phyloP scores from a whole-genome alignment of 805 yeast genomes.

The Zygosaccharomyces rouxii region DNA sequence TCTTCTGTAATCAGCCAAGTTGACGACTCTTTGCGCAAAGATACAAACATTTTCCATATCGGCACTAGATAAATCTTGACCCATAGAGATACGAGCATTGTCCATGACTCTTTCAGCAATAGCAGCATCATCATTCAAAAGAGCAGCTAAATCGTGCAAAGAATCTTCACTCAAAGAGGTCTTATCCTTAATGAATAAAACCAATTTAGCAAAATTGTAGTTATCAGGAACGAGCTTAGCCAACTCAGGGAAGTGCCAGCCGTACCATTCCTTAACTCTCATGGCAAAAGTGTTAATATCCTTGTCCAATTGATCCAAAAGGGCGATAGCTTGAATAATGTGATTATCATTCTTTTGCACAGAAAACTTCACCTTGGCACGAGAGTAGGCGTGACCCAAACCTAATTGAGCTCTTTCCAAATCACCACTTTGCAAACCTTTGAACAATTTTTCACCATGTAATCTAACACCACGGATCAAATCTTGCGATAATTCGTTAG shows the following conservation, averaged over 20 bases:
- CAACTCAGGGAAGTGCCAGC: slow-evolving; percentile 98
- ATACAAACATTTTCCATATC: slow-evolving; percentile 89
- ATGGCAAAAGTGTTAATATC: slow-evolving; percentile 95
- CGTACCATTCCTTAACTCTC: slow-evolving; percentile 98
- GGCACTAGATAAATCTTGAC: slow-evolving; percentile 92
- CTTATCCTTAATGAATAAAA: slow-evolving; percentile 81
- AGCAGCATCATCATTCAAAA: slow-evolving; percentile 84
- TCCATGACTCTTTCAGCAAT: slow-evolving; percentile 87
- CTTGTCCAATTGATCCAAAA: slow-evolving; percentile 95
- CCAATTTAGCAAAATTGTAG: slow-evolving; percentile 78
- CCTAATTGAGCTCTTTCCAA: slow-evolving; percentile 97
- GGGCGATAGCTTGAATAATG: slow-evolving; percentile 97
- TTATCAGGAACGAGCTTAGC: slow-evolving; percentile 89
- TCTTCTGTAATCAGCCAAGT: slow-evolving; percentile 85
- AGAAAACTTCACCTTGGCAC: slow-evolving; percentile 98
- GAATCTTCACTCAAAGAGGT: slow-evolving; percentile 72
- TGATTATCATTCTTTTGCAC: slow-evolving; percentile 99
- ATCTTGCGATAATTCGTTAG: slow-evolving; percentile 92
- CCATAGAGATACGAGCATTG: slow-evolving; percentile 97
- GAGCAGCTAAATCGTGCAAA: slow-evolving; percentile 84
- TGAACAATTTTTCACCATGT: slow-evolving; percentile 82
- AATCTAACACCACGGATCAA: slow-evolving; percentile 90
- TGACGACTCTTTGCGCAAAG: slow-evolving; percentile 91
- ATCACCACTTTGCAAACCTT: slow-evolving; percentile 91
- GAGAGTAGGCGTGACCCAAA: slow-evolving; percentile 97